phyloP scores from a whole-genome alignment of 768 basidiomycete genomes.

The Naganishia onofrii region DNA sequence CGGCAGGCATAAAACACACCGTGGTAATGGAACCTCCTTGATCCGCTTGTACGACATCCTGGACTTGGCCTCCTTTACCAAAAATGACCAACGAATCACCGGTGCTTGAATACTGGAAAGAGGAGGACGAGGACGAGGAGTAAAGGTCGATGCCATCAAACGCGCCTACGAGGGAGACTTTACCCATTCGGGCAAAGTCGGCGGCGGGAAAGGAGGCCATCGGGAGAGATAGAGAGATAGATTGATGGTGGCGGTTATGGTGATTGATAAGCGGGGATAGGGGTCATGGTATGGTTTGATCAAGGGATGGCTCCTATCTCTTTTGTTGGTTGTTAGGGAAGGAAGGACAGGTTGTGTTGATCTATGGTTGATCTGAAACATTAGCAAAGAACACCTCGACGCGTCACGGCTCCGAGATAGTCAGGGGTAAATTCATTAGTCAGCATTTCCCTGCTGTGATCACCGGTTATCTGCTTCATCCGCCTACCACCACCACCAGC shows the following conservation, averaged over 20 bases:
- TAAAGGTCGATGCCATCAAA: conserved; percentile 83
- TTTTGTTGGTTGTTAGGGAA: not conserved
- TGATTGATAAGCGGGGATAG: no score
- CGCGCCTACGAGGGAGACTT: conserved; percentile 79
- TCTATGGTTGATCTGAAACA: no score
- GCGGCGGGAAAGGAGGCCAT: not conserved
- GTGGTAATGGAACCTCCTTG: conserved; percentile 72
- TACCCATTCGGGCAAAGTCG: conserved; percentile 82
- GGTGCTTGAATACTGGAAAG: conserved; percentile 64
- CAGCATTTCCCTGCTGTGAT: no score
- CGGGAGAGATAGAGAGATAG: not conserved
- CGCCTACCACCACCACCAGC: no score
- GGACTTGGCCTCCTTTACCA: conserved; percentile 27
- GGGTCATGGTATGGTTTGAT: not conserved
- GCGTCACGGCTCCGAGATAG: no score
- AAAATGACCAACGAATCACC: conserved; percentile 34
- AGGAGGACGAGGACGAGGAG: conserved; percentile 57
- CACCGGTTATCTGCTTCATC: no score
- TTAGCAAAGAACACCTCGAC: no score
- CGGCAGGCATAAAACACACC: conserved; percentile 58
- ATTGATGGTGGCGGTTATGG: not conserved
- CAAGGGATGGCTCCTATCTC: not conserved
- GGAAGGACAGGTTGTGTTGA: not conserved
- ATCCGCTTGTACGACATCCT: conserved; percentile 64
- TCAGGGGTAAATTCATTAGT: no score